Evolutionary conservation across 2,329 filamentous ascomycete genomes (phyloP).

Genomic region (Aquanectria penicillioides): DNA sequence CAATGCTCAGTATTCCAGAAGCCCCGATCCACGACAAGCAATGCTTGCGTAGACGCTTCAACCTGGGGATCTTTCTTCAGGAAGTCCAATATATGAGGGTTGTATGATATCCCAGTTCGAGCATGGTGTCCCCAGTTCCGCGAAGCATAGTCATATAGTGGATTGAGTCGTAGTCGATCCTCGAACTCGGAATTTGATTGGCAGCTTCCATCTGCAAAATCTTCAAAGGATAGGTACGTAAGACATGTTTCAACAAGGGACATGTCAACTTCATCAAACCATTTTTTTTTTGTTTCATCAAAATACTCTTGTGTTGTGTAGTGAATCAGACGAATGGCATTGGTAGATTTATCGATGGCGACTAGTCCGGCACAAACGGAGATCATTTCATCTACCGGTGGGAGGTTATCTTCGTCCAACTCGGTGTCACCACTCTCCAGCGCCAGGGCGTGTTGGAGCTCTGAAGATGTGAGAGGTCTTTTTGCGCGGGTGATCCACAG

Average conservation of each 20-base stretch:
- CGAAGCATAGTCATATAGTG: slow-evolving; percentile 21
- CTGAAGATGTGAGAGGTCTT: slow-evolving; percentile 43
- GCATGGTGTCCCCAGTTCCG: slow-evolving; percentile 25
- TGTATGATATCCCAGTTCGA: not conserved
- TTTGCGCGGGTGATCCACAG: slow-evolving; percentile 52
- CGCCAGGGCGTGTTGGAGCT: slow-evolving; percentile 56
- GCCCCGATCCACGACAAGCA: not conserved
- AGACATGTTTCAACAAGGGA: slow-evolving; percentile 46
- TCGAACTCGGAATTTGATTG: not conserved
- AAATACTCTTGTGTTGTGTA: slow-evolving; percentile 59
- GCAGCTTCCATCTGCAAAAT: slow-evolving; percentile 29
- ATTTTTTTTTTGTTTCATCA: slow-evolving; percentile 36
- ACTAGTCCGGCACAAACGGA: slow-evolving; percentile 55
- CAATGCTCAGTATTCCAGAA: not conserved
- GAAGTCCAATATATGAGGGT: not conserved
- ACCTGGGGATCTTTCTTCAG: not conserved
- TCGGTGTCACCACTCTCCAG: slow-evolving; percentile 38
- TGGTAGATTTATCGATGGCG: slow-evolving; percentile 49
- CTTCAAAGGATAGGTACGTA: slow-evolving; percentile 49
- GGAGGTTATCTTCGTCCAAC: slow-evolving; percentile 49
- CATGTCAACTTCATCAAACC: slow-evolving; percentile 45
- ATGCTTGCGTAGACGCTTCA: not conserved
- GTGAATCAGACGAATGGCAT: slow-evolving; percentile 54
- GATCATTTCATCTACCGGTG: slow-evolving; percentile 45
- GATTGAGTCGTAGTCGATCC: not conserved